Evolutionary conservation across 495 filamentous ascomycete species (phyloP), one percentile per base, ranked within the genome.

Genomic region (Chaetomium cochliodes): DNA sequence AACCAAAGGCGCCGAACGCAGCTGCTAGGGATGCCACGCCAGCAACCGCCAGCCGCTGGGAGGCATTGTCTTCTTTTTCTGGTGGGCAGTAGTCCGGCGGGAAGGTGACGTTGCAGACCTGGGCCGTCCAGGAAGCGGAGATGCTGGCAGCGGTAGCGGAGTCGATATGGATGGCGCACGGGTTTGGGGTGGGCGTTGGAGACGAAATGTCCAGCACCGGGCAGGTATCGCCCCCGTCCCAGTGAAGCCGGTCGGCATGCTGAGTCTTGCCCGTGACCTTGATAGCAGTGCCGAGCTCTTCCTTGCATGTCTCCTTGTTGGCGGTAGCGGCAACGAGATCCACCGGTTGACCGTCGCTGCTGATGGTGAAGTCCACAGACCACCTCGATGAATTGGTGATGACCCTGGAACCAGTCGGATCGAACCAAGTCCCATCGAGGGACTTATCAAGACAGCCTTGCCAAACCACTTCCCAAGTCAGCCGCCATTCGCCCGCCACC

Each of bases 251-350:
- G 26, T 25, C 7, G 25, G 3, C 18, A 2, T 7, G 4, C 15
- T 37, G n/a, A 4, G 23, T 25, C 16, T 20, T 18, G 42, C 33
- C 44, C 25, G 33, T 60, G 11, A 60, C 33, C 22, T 41, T 60
- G 57, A 60, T 23, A 20, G 49, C 23, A 13, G 53, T 12, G 3
- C 58, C 58, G 7, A 47, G 54, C 7, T 53, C 39, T 28, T 58
- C 7, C 11, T 22, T 2, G 16, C 57, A 60, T 44, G 42, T 49
- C 11, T 7, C 9, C 25, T 49, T 25, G 22, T 60, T 33, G 57
- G 68, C 69, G 41, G 74, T 74, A 25, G 69, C 72, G 42, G 75
- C 67, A 47, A 72, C 69, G 28, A 77, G 65, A 58, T 74, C 72
- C 13, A 63, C 46, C 63, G 63, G 39, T 63, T 56, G 67, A 3